Base-by-base conservation (phyloP, 768 basidiomycete genomes). In the Symmetrospora coprosmae region DNA sequence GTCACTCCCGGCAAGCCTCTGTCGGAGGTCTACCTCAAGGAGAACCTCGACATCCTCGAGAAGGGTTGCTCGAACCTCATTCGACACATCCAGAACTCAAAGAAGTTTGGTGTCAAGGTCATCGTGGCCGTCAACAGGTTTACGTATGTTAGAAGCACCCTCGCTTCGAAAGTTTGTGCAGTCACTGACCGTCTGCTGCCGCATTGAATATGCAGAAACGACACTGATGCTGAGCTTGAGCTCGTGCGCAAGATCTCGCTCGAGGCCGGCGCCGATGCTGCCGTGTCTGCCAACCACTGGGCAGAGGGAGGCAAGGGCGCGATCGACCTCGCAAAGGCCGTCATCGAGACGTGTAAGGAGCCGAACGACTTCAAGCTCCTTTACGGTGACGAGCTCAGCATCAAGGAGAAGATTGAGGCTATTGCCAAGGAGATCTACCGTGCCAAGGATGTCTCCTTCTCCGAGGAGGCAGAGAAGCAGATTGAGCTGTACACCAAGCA, bases 281-380 rank as follows among this genome's bases (percentile, higher is more conserved):
- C 92, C 34, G 83, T 97, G 2, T 83, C 94, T 64, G 88, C 86
- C 74, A 92, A 85, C 75, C 94, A 97, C 76, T 99, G 94, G 92
- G 92, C 91, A 19, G 78, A 88, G 68, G 94, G 92, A 68, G 92
- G 92, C 45, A 80, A 81, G 38, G 92, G 94, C 53, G 92, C 92
- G 45, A 78, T 82, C 60, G 82, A 81, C 28, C 81, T 99, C 63
- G 92, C 92, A 16, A 83, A 96, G 69, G 87, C 91, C n/a, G 83
- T 96, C 66, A 78, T 99, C 67, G 75, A 79, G 17, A 82, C 84
- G 27, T 96, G 91, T 74, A 83, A 89, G 70, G 65, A 68, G 60
- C 66, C 68, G 19, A 68, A 68, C 66, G 72, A 78, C 63, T 99
- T 99, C 80, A 85, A 84, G 72, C 91, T 88, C 81, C 81, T 96